These are phyloP conservation scores for Gardenia jasminoides DNA, from an alignment of 257 asterid species.

Conservation along the genomic window DNA sequence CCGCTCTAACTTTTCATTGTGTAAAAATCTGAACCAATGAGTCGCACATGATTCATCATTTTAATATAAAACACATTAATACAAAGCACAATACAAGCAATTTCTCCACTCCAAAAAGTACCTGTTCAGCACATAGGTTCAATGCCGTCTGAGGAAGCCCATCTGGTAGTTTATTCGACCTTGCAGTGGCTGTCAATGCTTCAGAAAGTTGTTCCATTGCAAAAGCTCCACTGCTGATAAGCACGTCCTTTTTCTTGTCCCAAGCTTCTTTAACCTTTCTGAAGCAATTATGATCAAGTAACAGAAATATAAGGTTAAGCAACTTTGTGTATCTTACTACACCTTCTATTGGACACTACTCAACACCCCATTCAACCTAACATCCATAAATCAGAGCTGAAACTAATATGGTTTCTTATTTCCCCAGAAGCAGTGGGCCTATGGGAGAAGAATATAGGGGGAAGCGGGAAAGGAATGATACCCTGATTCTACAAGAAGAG, in stretches of 20 bases:
- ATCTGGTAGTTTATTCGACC: constrained; percentile 56
- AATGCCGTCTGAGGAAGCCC: constrained; percentile 60
- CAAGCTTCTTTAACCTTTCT: constrained; percentile 98
- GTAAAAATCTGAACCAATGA: background rate
- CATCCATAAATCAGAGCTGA: no score
- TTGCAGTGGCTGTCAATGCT: constrained; percentile 65
- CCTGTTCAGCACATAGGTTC: constrained; percentile 81
- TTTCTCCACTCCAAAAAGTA: constrained; percentile 13
- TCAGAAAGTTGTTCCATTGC: constrained; percentile 91
- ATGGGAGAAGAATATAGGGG: no score
- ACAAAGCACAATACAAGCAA: background rate
- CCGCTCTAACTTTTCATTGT: background rate
- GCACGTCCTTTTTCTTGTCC: constrained; percentile 62
- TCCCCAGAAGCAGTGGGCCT: no score
- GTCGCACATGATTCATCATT: background rate
- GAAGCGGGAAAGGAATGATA: no score
- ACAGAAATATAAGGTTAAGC: background rate
- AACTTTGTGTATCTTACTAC: background rate
- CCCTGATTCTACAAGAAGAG: no score
- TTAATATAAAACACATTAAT: background rate
- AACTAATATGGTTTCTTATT: no score
- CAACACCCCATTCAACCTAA: background rate
- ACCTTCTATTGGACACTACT: no score
- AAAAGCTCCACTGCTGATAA: constrained; percentile 64
- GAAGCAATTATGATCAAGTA: constrained; percentile 13